A percentile compares a stretch with the other conserved stretches of the same genome.
Conservation (phyloP, 2,329 filamentous ascomycete genomes). For the Fusarium oxysporum region DNA sequence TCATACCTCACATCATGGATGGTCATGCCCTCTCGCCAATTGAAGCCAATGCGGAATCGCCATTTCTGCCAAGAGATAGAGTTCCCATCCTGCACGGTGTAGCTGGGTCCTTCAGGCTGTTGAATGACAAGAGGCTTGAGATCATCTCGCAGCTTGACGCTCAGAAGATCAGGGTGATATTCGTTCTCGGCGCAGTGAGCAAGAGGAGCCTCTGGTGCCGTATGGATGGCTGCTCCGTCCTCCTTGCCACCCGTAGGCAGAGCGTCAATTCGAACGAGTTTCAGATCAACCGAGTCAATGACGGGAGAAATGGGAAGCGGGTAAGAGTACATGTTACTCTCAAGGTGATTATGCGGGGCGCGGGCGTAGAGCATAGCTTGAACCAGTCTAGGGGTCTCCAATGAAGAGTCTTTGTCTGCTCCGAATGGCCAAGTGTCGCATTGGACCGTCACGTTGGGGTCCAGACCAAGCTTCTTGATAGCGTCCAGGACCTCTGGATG, state of each 20-base stretch:
- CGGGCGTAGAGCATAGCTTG: not conserved
- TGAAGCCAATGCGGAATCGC: constrained; percentile 77
- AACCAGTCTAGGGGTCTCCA: not conserved
- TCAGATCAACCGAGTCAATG: constrained; percentile 65
- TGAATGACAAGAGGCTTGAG: constrained; percentile 78
- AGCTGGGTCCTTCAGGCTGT: constrained; percentile 76
- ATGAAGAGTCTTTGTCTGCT: not conserved
- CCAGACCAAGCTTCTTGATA: not conserved
- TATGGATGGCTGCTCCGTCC: constrained; percentile 58
- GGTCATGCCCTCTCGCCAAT: constrained; percentile 76
- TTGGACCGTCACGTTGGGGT: not conserved
- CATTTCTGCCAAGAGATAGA: constrained; percentile 72
- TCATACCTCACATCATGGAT: constrained; percentile 78
- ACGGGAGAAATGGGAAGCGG: constrained; percentile 69
- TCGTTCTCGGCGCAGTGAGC: constrained; percentile 48
- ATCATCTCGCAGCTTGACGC: constrained; percentile 60
- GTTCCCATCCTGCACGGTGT: constrained; percentile 63
- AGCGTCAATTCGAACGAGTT: constrained; percentile 68
- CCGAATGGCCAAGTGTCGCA: not conserved
- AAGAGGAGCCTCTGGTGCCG: constrained; percentile 55
- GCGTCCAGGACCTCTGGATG: not conserved
- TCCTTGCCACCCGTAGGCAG: constrained; percentile 60
- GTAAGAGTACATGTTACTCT: constrained; percentile 59
- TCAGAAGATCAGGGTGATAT: constrained; percentile 64
- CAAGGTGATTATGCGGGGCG: not conserved